Evolutionary conservation across 2,329 filamentous ascomycete species (phyloP).

Genomic region (Lasiodiplodia citricola): DNA sequence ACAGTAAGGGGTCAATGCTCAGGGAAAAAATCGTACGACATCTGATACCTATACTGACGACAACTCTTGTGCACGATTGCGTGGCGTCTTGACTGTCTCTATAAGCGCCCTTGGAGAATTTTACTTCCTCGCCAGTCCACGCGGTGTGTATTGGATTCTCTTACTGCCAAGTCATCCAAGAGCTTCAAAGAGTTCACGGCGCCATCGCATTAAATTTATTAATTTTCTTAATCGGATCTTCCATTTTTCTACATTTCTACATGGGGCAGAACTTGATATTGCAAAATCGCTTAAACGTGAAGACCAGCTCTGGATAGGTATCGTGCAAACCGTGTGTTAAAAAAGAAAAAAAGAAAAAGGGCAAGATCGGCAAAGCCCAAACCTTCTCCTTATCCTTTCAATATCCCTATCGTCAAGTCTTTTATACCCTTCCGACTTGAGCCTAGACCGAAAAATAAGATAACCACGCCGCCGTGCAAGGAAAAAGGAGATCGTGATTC

Average conservation of each 20-base stretch:
- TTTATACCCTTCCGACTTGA: neutral
- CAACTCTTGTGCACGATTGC: neutral
- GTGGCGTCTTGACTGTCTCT: neutral
- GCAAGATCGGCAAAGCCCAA: neutral
- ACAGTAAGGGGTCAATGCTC: neutral
- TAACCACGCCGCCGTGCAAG: neutral
- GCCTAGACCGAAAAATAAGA: neutral
- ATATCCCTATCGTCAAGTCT: neutral
- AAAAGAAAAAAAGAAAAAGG: neutral
- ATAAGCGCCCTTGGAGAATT: neutral
- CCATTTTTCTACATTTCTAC: neutral
- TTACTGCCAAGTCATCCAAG: neutral
- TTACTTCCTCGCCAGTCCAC: neutral
- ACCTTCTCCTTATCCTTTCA: neutral
- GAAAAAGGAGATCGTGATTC: neutral
- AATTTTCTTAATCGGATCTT: neutral
- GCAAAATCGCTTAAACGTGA: neutral
- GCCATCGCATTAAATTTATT: neutral
- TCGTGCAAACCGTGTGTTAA: neutral
- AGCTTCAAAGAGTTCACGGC: neutral
- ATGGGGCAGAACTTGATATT: neutral
- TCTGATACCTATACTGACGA: conserved; percentile 8
- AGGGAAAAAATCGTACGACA: conserved; percentile 1
- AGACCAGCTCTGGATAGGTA: conserved; percentile 6
- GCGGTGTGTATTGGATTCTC: neutral